phyloP scores from a whole-genome alignment of 2,329 filamentous ascomycete genomes.

The Alternaria burnsii region DNA sequence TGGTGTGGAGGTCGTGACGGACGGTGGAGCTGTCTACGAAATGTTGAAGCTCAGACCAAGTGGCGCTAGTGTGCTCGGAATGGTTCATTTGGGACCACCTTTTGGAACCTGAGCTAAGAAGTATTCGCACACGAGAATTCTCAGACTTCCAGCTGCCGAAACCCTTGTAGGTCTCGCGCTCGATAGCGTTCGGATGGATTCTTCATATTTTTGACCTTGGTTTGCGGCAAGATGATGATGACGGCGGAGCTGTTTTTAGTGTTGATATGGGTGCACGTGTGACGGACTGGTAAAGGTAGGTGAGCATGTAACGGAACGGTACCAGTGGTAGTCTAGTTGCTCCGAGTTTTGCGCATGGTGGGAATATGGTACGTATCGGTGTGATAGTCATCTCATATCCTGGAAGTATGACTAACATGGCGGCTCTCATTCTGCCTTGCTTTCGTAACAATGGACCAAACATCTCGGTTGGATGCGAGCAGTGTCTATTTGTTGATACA shows the following conservation, averaged over 20 bases:
- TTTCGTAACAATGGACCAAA: neutral
- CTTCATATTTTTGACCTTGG: neutral
- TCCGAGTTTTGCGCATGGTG: neutral
- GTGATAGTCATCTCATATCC: neutral
- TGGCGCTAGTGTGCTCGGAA: constrained; percentile 3
- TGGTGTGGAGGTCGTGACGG: constrained; percentile 5
- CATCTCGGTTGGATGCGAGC: neutral
- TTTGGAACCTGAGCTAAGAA: neutral
- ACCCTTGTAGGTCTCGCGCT: neutral
- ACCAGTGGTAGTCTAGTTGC: neutral
- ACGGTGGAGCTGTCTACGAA: constrained; percentile 10
- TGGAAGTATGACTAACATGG: neutral
- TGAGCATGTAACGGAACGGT: neutral
- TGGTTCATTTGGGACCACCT: neutral
- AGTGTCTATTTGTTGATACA: neutral
- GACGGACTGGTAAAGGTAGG: neutral
- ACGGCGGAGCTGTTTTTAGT: constrained; percentile 62
- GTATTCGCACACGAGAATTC: neutral
- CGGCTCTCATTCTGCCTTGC: no score
- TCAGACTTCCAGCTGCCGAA: neutral
- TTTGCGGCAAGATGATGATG: constrained; percentile 43
- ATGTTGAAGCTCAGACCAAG: constrained; percentile 20
- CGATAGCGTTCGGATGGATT: neutral
- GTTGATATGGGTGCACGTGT: constrained; percentile 45
- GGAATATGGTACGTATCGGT: neutral